A percentile compares a stretch with the other conserved stretches of the same genome.
These are phyloP conservation scores for Thermomucor indicae-seudaticae DNA, from an alignment of 371 early-diverging fungal species.

Conservation along the genomic window DNA sequence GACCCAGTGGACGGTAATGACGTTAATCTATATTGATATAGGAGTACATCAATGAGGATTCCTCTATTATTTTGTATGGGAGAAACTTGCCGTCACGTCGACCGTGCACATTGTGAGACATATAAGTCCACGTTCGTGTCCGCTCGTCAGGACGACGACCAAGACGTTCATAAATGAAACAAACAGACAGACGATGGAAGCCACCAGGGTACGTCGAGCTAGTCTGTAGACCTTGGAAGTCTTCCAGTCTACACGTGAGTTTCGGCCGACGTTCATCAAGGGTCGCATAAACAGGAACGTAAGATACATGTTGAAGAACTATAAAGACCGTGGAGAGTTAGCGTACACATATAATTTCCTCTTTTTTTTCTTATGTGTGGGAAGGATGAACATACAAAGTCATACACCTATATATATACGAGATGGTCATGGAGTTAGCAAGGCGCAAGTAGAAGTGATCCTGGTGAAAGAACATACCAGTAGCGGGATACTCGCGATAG, in stretches of 20 bases:
- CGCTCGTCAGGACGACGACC: slow-evolving; percentile 38
- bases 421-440: not conserved
- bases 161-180: slow-evolving; percentile 48
- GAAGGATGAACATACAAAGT: slow-evolving; percentile 29
- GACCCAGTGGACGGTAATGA: slow-evolving; percentile 57
- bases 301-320: slow-evolving; percentile 43
- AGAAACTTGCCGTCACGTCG: slow-evolving; percentile 45
- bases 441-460: not conserved
- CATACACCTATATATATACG: slow-evolving; percentile 18
- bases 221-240: slow-evolving; percentile 34
- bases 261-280: slow-evolving; percentile 29
- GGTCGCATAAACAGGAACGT: slow-evolving; percentile 49
- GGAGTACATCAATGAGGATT: not conserved
- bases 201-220: slow-evolving; percentile 45
- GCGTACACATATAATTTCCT: too few species aligned
- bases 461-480: slow-evolving; percentile 21
- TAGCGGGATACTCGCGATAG: slow-evolving; percentile 45
- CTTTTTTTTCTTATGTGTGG: not conserved
- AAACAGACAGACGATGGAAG: slow-evolving; percentile 43
- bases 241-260: slow-evolving; percentile 40
- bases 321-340: not conserved
- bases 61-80: not conserved
- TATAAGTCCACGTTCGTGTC: slow-evolving; percentile 48
- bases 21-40: slow-evolving; percentile 33
- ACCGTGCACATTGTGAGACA: slow-evolving; percentile 53